Percentiles rank a stretch among this genome's conserved stretches.
phyloP scores from a whole-genome alignment of 1,284 basidiomycete species.

The Puccinia horiana region DNA sequence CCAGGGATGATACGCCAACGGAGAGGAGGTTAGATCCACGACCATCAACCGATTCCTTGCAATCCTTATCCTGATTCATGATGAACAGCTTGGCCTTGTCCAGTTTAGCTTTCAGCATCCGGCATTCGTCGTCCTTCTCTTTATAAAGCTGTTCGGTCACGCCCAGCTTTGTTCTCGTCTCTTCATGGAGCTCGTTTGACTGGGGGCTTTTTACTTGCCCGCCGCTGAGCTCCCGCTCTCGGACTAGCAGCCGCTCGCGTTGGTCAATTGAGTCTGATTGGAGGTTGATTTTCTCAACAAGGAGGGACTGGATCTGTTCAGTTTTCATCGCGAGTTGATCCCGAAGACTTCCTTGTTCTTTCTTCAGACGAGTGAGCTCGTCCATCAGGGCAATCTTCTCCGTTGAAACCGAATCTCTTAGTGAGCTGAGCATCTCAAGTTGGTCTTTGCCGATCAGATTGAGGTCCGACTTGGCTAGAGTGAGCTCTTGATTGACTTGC shows the following conservation, averaged over 20 bases:
- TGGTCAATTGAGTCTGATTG: conserved; percentile 83
- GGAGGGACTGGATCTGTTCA: conserved; percentile 61
- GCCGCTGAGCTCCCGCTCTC: conserved; percentile 75
- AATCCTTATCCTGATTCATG: conserved; percentile 72
- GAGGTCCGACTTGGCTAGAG: conserved; percentile 77
- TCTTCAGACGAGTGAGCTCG: conserved; percentile 68
- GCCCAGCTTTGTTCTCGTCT: conserved; percentile 74
- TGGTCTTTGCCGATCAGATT: conserved; percentile 62
- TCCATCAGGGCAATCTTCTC: conserved; percentile 76
- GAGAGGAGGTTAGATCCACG: conserved; percentile 4
- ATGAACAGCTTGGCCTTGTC: conserved; percentile 85
- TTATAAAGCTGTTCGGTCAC: conserved; percentile 66
- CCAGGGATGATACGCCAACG: conserved; percentile 33
- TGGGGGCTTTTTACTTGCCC: conserved; percentile 73
- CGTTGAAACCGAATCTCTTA: conserved; percentile 83
- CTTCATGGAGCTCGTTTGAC: conserved; percentile 75
- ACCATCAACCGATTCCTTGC: conserved; percentile 20
- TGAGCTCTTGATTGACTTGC: conserved; percentile 70
- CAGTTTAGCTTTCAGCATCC: conserved; percentile 75
- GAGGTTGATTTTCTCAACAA: conserved; percentile 86
- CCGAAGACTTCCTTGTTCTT: conserved; percentile 70
- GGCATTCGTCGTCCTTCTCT: conserved; percentile 71
- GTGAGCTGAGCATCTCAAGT: conserved; percentile 67
- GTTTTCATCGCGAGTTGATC: conserved; percentile 86
- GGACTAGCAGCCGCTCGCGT: conserved; percentile 76